phyloP scores from a whole-genome alignment of 2,329 filamentous ascomycete genomes.

The Aspergillus melleus region DNA sequence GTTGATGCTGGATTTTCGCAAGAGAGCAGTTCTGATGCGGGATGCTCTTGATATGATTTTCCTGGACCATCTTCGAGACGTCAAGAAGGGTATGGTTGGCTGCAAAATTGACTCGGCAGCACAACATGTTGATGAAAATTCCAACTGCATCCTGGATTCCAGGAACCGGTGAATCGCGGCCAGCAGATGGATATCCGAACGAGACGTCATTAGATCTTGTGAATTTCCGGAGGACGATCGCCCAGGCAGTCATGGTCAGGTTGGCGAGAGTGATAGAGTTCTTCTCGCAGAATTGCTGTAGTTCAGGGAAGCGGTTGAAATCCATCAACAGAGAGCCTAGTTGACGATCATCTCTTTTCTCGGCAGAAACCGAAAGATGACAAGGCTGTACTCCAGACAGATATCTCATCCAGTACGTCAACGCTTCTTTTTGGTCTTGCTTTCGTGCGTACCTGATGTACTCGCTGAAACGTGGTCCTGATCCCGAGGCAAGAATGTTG shows the following conservation, averaged over 20 bases:
- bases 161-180: slow-evolving; percentile 47
- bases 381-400: slow-evolving; percentile 34
- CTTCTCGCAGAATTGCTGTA: slow-evolving; percentile 34
- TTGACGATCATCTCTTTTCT: slow-evolving; percentile 3
- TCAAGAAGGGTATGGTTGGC: slow-evolving; percentile 38
- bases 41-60: slow-evolving; percentile 49
- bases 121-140: slow-evolving; percentile 57
- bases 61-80: slow-evolving; percentile 46
- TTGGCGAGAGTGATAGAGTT: slow-evolving; percentile 37
- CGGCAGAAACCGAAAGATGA: slow-evolving; percentile 23
- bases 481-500: slow-evolving; percentile 24
- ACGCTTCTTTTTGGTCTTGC: slow-evolving; percentile 26
- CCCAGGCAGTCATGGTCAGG: slow-evolving; percentile 41
- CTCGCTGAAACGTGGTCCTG: slow-evolving; percentile 36
- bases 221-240: slow-evolving; percentile 35
- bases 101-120: slow-evolving; percentile 47
- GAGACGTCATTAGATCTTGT: slow-evolving; percentile 39
- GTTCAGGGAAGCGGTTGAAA: slow-evolving; percentile 31
- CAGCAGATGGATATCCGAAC: slow-evolving; percentile 44
- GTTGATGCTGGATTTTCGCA: slow-evolving; percentile 48
- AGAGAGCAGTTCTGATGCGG: slow-evolving; percentile 53
- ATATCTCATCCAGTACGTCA: slow-evolving; percentile 38
- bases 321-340: slow-evolving; percentile 16
- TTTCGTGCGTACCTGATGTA: slow-evolving; percentile 38
- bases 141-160: slow-evolving; percentile 50